Conservation (phyloP, 1,284 basidiomycete species). For the Sporisorium iseilematis-ciliati region DNA sequence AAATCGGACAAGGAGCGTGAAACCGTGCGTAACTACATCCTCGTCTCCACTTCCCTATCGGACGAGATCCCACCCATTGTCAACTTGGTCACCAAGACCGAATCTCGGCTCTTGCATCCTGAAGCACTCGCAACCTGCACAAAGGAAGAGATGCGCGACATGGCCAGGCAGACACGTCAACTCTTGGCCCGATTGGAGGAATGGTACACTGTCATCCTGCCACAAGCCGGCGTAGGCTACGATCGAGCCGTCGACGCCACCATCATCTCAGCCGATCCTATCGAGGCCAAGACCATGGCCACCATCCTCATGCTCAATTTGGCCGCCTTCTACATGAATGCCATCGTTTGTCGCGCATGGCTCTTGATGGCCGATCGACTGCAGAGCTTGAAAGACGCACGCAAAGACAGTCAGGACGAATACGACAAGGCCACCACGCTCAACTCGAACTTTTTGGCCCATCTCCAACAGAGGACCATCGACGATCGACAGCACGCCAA, state of each 20-base stretch:
- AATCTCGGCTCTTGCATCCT: constrained; percentile 18
- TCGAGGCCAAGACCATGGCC: constrained; percentile 21
- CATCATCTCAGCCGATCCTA: constrained; percentile 6
- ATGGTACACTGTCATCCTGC: constrained; percentile 23
- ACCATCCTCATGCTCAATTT: constrained; percentile 35
- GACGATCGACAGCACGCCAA: constrained; percentile 26
- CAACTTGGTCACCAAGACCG: constrained; percentile 20
- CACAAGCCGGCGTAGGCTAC: constrained; percentile 16
- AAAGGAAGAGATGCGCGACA: constrained; percentile 35
- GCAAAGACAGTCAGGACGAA: constrained; percentile 5
- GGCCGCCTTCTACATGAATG: constrained; percentile 28
- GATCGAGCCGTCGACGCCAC: constrained; percentile 16
- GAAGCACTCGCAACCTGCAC: constrained; percentile 24
- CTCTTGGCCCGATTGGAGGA: constrained; percentile 24
- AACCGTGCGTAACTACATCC: constrained; percentile 13
- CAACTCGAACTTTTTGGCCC: constrained; percentile 15
- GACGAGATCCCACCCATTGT: constrained; percentile 24
- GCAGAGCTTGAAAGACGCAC: constrained; percentile 21
- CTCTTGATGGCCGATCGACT: constrained; percentile 32
- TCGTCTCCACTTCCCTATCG: constrained; percentile 2
- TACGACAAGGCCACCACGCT: constrained; percentile 15
- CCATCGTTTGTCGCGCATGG: constrained; percentile 34
- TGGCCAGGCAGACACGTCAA: constrained; percentile 30
- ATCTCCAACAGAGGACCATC: constrained; percentile 24
- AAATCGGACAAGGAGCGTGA: constrained; percentile 20